These are phyloP conservation scores for Torrubiellomyces zombiae DNA, from an alignment of 2,329 filamentous ascomycete genomes.

Conservation along the genomic window DNA sequence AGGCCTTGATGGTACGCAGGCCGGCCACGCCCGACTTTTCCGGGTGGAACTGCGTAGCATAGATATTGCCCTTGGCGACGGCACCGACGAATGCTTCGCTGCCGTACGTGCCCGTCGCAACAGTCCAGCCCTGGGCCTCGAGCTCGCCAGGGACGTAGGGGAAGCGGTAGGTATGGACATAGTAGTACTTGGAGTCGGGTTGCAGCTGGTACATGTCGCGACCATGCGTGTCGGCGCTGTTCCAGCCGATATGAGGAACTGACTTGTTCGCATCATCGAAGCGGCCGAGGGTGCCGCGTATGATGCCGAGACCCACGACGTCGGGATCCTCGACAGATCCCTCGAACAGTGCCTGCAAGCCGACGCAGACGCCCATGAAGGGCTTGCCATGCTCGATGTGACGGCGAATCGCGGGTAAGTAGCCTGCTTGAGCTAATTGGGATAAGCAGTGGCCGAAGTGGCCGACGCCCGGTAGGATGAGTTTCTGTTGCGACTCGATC, in stretches of 20 bases:
- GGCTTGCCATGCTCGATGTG: constrained; percentile 87
- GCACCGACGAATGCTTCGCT: constrained; percentile 83
- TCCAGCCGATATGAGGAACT: constrained; percentile 99
- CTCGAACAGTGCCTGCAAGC: constrained; percentile 76
- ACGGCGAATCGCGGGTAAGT: constrained; percentile 61
- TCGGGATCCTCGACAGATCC: constrained; percentile 64
- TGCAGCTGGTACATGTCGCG: constrained; percentile 57
- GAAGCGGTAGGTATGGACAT: constrained; percentile 87
- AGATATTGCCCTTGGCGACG: constrained; percentile 67
- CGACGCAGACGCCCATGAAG: constrained; percentile 96
- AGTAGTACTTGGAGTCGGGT: constrained; percentile 88
- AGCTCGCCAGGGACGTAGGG: constrained; percentile 58
- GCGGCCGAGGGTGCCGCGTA: constrained; percentile 53
- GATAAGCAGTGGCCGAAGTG: constrained; percentile 93
- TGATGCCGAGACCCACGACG: constrained; percentile 58
- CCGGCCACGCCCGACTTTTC: constrained; percentile 92
- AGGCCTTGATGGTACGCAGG: constrained; percentile 66
- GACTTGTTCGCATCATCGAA: constrained; percentile 69
- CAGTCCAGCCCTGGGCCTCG: constrained; percentile 70
- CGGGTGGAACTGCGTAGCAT: constrained; percentile 92
- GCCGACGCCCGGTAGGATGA: constrained; percentile 90
- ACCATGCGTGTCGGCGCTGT: constrained; percentile 55
- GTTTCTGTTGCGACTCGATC: constrained; percentile 53
- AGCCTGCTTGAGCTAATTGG: constrained; percentile 68
- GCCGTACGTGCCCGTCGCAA: constrained; percentile 83